phyloP scores from a whole-genome alignment of 2,329 filamentous ascomycete genomes.

The Sclerotinia glacialis region DNA sequence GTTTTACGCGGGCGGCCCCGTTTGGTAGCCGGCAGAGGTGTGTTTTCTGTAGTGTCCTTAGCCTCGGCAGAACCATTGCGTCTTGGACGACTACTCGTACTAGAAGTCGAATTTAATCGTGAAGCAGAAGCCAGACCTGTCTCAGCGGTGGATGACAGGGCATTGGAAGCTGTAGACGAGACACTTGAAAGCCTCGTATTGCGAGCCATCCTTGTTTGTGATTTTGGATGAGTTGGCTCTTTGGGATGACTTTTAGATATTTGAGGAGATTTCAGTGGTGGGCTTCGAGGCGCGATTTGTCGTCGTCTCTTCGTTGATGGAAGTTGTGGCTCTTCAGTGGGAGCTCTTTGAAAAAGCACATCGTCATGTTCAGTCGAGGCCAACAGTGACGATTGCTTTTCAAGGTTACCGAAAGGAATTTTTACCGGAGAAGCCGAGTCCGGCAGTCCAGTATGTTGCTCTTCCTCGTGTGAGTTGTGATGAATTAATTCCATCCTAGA shows the following conservation, averaged over 20 bases:
- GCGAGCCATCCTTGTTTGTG: not conserved
- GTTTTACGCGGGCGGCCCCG: conserved; percentile 1
- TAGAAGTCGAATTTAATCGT: not conserved
- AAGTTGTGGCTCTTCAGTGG: not conserved
- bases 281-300: not conserved
- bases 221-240: not conserved
- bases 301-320: not conserved
- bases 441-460: not conserved
- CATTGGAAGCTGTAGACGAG: conserved; percentile 3
- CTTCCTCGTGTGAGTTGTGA: not conserved
- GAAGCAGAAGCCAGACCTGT: not conserved
- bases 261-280: conserved; percentile 17
- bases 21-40: conserved; percentile 3
- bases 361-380: not conserved
- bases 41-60: not conserved
- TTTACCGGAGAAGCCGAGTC: not conserved
- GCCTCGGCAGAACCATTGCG: not conserved
- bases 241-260: conserved; percentile 6
- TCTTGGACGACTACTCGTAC: not conserved
- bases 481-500: not conserved
- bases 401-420: not conserved
- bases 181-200: not conserved
- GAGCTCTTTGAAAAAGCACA: not conserved
- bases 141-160: conserved; percentile 1
- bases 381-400: not conserved